Evolutionary conservation across 106 monocot species (phyloP).

Genomic region (Phalaenopsis aphrodite): DNA sequence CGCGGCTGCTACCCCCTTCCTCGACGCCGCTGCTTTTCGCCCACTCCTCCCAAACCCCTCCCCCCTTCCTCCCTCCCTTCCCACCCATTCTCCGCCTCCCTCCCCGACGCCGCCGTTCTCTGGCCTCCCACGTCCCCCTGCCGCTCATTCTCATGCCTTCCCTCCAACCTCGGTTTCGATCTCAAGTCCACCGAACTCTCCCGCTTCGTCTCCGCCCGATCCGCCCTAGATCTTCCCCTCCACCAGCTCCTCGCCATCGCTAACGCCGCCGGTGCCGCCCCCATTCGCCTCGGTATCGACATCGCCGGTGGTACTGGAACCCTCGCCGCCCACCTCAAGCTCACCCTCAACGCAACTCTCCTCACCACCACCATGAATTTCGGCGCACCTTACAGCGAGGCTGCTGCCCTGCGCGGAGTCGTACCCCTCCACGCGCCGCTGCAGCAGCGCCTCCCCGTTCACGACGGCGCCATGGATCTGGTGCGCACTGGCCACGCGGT

Average conservation of each 20-base stretch:
- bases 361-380: slow-evolving; percentile 57
- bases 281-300: slow-evolving; percentile 53
- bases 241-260: slow-evolving; percentile 40
- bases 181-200: slow-evolving; percentile 14
- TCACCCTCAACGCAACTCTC: slow-evolving; percentile 28
- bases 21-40: too few species aligned
- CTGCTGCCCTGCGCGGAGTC: slow-evolving; percentile 57
- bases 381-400: slow-evolving; percentile 58
- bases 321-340: slow-evolving; percentile 33
- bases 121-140: slow-evolving; percentile 40
- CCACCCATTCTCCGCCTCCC: slow-evolving; percentile 17
- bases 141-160: slow-evolving; percentile 51
- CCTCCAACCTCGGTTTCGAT: slow-evolving; percentile 33
- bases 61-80: not conserved
- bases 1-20: slow-evolving; percentile 45
- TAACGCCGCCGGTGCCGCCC: slow-evolving; percentile 24
- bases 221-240: slow-evolving; percentile 30
- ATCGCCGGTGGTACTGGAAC: slow-evolving; percentile 8
- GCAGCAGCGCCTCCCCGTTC: slow-evolving; percentile 82
- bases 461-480: slow-evolving; percentile 61
- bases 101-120: slow-evolving; percentile 50
- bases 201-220: slow-evolving; percentile 42
- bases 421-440: slow-evolving; percentile 79
- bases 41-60: too few species aligned
- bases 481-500: slow-evolving; percentile 87